Evolutionary conservation across 345 rosid species (phyloP), one percentile per base, ranked within the genome.

Genomic region (Populus tremula): DNA sequence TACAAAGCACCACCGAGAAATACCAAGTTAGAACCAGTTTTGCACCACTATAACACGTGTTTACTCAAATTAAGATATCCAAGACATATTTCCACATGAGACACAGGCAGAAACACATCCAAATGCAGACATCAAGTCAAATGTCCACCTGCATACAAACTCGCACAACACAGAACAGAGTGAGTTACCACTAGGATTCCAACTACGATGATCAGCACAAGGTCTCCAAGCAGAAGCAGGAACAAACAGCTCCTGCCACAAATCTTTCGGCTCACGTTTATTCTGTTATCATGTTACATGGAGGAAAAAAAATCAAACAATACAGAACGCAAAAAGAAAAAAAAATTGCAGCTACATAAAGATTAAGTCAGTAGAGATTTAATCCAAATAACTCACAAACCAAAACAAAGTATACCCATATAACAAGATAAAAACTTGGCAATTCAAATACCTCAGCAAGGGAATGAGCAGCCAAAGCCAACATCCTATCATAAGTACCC

Each of bases 381-480:
- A 76, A 76, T 36, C 62, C 29, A 71, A 78, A 23, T 39, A 29
- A 12, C 69, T 62, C 31, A 59, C 25, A 8, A 17, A 50, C 6
- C 21, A 61, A 77, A 20, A 70, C 20, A 23, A 27, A 75, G 17
- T 8, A 29, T 6, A 49, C 43, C 25, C 13, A 8, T 59, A 59
- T 59, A 23, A 14, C 5, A 38, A 66, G 38, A 78, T 20, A 61
- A 25, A 29, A 67, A 45, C 21, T 25, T 39, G 29, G 56, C 72
- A 13, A 78, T 39, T 73, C 33, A 73, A 71, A 50, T 87, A 96
- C 99, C 97, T 96, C 98, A 62, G 98, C 98, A 65, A 94, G 86
- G 25, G 97, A 92, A 89, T 96, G 98, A 70, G 98, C 88, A 75
- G 99, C 97, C 86, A 84, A 80, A 78, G 97, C 92, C 88, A 92